Base-by-base conservation (phyloP, 108 stramenopile genomes). In the Skeletonema grethae region DNA sequence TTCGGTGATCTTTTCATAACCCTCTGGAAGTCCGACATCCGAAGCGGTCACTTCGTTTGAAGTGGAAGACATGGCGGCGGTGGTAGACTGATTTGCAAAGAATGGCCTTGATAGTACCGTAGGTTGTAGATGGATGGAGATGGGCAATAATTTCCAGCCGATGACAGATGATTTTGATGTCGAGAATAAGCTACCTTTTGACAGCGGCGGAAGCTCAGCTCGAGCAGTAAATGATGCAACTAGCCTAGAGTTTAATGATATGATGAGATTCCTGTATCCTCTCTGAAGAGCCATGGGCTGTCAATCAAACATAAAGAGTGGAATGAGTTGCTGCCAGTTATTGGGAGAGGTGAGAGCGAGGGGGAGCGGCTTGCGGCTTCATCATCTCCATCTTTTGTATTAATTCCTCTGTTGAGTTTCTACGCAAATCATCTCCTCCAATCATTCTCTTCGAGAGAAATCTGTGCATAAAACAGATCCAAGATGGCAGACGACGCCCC, bases 1-100 rank as follows among this genome's bases (percentile, higher is more conserved):
- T 81, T 94, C 93, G 25, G 45, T 61, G 24, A 92, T 92, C 0
- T 45, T 46, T 30, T 67, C 55, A 24, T 75, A 55, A 5, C 65
- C 65, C 0, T 41, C 45, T 15, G 73, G 73, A 9, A 59, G 29
- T 2, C 41, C 15, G n/a, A n/a, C n/a, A 4, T 43, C 15, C 1
- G 15, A 11, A 11, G 36, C 10, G 15, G 3, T 15, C 4, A 15
- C 41, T n/a, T 43, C 15, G 5, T 28, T 31, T 28, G 57, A 22
- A 20, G 22, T 58, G 13, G 57, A 57, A 0, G 56, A 22, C 57
- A 58, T 58, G 57, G 20, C 5, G 0, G 15, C 41, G 41, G 41
- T 43, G 18, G 4, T 31, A 22, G 25, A 28, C 25, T 24, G 56
- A 57, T 43, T 43, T 43, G 41, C 15, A 3, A n/a, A 43, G 3